These are phyloP conservation scores for Solanum corneliomulleri DNA, from an alignment of 257 asterid genomes.

Conservation along the genomic window DNA sequence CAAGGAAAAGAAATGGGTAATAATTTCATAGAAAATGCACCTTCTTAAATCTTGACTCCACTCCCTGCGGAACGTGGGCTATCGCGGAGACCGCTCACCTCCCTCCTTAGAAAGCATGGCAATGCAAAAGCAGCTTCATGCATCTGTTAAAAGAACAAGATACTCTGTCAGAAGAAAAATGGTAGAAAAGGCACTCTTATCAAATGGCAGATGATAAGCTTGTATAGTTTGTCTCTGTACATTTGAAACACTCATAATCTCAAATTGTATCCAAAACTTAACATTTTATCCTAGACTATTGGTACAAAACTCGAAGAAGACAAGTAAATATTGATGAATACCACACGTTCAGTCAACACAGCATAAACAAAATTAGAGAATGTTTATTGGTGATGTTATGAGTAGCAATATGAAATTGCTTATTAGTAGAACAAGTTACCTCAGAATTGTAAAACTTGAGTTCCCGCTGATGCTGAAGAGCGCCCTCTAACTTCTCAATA, in stretches of 20 bases:
- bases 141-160: slow-evolving; percentile 34
- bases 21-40: neutral
- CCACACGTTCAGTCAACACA: neutral
- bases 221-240: neutral
- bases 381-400: neutral
- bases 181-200: neutral
- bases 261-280: neutral
- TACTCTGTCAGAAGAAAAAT: neutral
- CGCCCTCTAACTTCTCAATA: slow-evolving; percentile 75
- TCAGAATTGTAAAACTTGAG: slow-evolving; percentile 80
- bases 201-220: neutral
- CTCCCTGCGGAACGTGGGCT: neutral
- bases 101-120: slow-evolving; percentile 80
- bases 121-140: slow-evolving; percentile 86
- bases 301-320: neutral
- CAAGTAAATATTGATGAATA: neutral
- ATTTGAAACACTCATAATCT: neutral
- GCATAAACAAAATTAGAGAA: neutral
- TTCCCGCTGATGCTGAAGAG: slow-evolving; percentile 48
- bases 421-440: slow-evolving; percentile 28
- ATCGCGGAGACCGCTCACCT: slow-evolving; percentile 57
- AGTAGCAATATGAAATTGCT: neutral
- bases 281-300: neutral
- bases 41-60: neutral
- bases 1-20: neutral